phyloP scores from a whole-genome alignment of 2,329 filamentous ascomycete genomes.

The Helotiales sp. region DNA sequence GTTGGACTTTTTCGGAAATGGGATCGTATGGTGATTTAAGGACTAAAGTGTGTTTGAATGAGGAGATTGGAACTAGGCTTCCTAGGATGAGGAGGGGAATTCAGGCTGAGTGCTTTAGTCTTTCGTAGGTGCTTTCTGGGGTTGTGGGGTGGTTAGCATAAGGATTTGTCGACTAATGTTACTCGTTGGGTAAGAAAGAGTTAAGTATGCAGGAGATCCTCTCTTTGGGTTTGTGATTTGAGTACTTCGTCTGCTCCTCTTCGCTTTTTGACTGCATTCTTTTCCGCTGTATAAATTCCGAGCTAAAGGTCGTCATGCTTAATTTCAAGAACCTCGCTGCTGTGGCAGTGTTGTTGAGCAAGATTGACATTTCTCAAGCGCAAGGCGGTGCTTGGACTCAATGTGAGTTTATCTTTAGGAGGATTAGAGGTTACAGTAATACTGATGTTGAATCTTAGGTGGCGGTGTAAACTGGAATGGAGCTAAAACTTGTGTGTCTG shows the following conservation, averaged over 20 bases:
- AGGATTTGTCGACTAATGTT: not conserved
- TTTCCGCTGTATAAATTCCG: not conserved
- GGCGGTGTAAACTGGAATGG: conserved; percentile 41
- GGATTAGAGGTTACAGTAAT: not conserved
- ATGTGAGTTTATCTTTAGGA: conserved; percentile 21
- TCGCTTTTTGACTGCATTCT: not conserved
- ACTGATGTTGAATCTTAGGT: conserved; percentile 29
- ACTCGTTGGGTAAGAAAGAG: not conserved
- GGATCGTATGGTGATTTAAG: not conserved
- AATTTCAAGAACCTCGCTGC: conserved; percentile 30
- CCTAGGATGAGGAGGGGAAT: not conserved
- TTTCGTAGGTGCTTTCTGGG: not conserved
- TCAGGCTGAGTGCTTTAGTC: not conserved
- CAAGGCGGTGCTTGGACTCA: conserved; percentile 31
- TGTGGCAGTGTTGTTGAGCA: conserved; percentile 28
- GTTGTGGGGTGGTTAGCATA: not conserved
- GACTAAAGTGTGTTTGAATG: not conserved
- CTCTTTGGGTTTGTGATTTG: not conserved
- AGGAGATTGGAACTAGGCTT: not conserved
- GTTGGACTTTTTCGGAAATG: not conserved
- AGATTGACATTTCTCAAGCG: conserved; percentile 27
- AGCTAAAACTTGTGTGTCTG: conserved; percentile 40
- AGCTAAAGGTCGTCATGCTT: conserved; percentile 27
- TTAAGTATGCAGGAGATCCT: not conserved
- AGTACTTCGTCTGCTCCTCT: not conserved